A percentile compares a stretch with the other conserved stretches of the same genome.
Conservation (phyloP, 768 basidiomycete genomes). For the Mycena leptocephala region DNA sequence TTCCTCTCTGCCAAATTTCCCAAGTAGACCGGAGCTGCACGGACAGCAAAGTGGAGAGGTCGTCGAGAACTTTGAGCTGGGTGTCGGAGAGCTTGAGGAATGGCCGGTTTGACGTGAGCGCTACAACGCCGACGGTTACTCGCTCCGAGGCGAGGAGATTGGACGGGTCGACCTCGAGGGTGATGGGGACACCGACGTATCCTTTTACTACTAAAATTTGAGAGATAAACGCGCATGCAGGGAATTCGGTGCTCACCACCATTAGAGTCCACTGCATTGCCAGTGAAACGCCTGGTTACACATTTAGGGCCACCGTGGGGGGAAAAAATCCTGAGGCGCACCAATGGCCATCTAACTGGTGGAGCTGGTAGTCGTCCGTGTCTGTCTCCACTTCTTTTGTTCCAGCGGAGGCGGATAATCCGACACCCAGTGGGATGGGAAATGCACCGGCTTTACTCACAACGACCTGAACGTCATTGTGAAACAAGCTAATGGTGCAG, state of each 20-base stretch:
- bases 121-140: slow-evolving; percentile 28
- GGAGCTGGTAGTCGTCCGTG: slow-evolving; percentile 29
- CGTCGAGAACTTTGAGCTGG: slow-evolving; percentile 19
- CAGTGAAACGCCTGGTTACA: slow-evolving; percentile 15
- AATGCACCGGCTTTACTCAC: slow-evolving; percentile 25
- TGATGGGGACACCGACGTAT: slow-evolving; percentile 25
- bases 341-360: slow-evolving; percentile 15
- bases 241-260: background rate
- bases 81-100: background rate
- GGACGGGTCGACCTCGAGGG: slow-evolving; percentile 14
- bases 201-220: slow-evolving; percentile 1
- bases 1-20: slow-evolving; percentile 17
- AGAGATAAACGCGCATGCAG: background rate
- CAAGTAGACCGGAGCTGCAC: slow-evolving; percentile 31
- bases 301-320: background rate
- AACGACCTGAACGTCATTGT: slow-evolving; percentile 25
- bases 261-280: slow-evolving; percentile 6
- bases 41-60: slow-evolving; percentile 23
- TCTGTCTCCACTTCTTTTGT: slow-evolving; percentile 21
- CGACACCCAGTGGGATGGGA: background rate
- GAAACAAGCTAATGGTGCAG: slow-evolving; percentile 21
- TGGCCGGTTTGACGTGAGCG: slow-evolving; percentile 20
- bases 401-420: background rate
- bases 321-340: background rate
- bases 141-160: slow-evolving; percentile 15